Base-by-base conservation (phyloP, 169 alveolate species). In the Plasmodium chabaudi region DNA sequence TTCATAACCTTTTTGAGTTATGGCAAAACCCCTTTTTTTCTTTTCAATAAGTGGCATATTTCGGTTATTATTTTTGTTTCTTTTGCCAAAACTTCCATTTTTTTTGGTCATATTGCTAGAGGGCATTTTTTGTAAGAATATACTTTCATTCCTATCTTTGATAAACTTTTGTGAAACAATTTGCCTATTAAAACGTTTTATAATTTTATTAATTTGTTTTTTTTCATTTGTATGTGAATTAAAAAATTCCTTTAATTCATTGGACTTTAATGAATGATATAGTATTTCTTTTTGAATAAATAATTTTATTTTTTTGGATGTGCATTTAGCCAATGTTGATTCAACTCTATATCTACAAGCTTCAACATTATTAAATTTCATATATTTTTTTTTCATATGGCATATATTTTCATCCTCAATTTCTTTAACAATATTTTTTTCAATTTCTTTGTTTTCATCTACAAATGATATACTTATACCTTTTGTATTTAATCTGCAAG, bases 401-500 rank as follows among this genome's bases (percentile, higher is more conserved):
- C 86, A 65, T 21, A 82, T 82, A 56, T 82, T 65, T 42, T 65
- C 59, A 19, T 68, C 56, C 21, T 17, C 10, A 27, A 82, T 82
- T 68, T 6, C 42, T 6, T 75, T 60, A 17, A 92, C 15, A 9
- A 70, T 63, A 10, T 88, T 86, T 23, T 72, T 39, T 51, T 92
- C 92, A 19, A 15, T 89, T 17, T 72, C 59, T 74, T 91, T 93
- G 7, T 89, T 67, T 5, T 93, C 93, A 69, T 95, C 93, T 75
- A 94, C 74, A 86, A 94, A 92, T 55, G 94, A 84, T 60, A 94
- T 72, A 34, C 93, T 92, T 53, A 93, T 96, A 9, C 99, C 99
- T 60, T 93, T 89, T 15, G 92, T 95, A 10, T 98, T 99, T 0
- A 99, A 99, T 69, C 99, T 94, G 15, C 99, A 99, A n/a, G 99